These are phyloP conservation scores for Teunomyces stri DNA, from an alignment of 805 yeast genomes.

Conservation along the genomic window DNA sequence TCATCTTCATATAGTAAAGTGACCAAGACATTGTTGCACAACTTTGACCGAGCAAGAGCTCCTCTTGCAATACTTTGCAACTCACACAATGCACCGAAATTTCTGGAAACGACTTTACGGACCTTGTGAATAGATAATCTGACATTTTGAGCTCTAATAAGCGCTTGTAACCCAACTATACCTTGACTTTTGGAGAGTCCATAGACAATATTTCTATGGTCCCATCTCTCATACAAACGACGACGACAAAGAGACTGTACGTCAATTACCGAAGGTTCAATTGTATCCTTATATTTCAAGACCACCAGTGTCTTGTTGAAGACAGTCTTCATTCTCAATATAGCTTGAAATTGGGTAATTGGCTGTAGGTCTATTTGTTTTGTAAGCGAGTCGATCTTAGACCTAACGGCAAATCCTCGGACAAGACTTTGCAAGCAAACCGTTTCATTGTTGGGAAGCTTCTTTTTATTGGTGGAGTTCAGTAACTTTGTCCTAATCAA, in stretches of 20 bases:
- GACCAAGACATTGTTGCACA: conserved; percentile 43
- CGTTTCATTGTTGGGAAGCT: conserved; percentile 14
- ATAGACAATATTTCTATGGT: background rate
- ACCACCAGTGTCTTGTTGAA: conserved; percentile 19
- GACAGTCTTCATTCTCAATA: conserved; percentile 21
- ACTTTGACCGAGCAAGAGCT: conserved; percentile 39
- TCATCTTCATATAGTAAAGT: conserved; percentile 40
- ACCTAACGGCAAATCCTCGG: conserved; percentile 40
- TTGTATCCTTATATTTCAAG: conserved; percentile 17
- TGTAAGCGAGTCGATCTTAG: conserved; percentile 6
- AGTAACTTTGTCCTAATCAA: conserved; percentile 28
- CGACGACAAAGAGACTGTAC: conserved; percentile 34
- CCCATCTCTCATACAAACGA: conserved; percentile 16
- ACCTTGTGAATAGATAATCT: conserved; percentile 24
- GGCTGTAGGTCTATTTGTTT: conserved; percentile 4
- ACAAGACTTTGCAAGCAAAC: conserved; percentile 39
- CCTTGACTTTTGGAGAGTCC: conserved; percentile 13
- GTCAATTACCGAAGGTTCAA: conserved; percentile 20
- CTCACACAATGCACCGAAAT: conserved; percentile 17
- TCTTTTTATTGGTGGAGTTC: conserved; percentile 6
- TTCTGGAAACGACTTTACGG: conserved; percentile 9
- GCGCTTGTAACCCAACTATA: conserved; percentile 34
- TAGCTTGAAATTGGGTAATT: conserved; percentile 40
- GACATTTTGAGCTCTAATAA: conserved; percentile 33
- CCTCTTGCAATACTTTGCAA: conserved; percentile 47